A percentile compares a stretch with the other conserved stretches of the same genome.
These are phyloP conservation scores for Cercospora zeina DNA, from an alignment of 2,329 filamentous ascomycete genomes.

Conservation along the genomic window DNA sequence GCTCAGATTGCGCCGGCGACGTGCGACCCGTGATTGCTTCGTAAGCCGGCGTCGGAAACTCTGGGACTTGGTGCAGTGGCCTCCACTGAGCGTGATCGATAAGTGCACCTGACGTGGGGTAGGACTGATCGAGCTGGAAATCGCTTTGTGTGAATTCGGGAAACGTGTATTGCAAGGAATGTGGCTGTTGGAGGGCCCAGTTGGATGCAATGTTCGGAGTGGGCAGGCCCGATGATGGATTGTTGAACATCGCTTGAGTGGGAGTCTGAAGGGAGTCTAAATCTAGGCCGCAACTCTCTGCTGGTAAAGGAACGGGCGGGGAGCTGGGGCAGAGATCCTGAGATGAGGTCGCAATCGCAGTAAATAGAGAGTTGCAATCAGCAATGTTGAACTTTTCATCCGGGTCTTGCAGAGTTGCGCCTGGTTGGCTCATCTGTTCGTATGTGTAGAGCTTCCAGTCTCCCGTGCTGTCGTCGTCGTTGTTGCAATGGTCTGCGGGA, in stretches of 20 bases:
- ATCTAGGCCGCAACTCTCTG: conserved; percentile 15
- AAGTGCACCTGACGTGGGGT: conserved; percentile 24
- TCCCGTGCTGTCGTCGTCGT: conserved; percentile 17
- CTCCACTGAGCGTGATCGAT: conserved; percentile 15
- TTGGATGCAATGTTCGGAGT: not conserved
- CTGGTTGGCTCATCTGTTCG: conserved; percentile 12
- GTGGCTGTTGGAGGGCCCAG: conserved; percentile 8
- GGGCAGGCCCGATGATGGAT: not conserved
- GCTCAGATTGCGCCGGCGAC: conserved; percentile 31
- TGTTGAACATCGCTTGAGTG: conserved; percentile 25
- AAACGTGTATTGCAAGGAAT: conserved; percentile 3
- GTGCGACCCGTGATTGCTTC: conserved; percentile 17
- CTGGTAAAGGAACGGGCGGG: conserved; percentile 24
- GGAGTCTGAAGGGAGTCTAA: conserved; percentile 25
- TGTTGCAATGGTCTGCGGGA: conserved; percentile 19
- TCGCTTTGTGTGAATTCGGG: conserved; percentile 5
- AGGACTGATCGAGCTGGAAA: conserved; percentile 18
- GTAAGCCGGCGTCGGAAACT: conserved; percentile 5
- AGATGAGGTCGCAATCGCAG: conserved; percentile 10
- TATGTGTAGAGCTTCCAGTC: conserved; percentile 21
- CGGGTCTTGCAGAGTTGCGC: not conserved
- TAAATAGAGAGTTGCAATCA: conserved; percentile 11
- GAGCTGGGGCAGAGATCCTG: conserved; percentile 23
- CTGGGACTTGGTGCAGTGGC: not conserved
- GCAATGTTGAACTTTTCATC: conserved; percentile 10